Evolutionary conservation across 345 rosid species (phyloP).

Genomic region (Populus pruinosa): DNA sequence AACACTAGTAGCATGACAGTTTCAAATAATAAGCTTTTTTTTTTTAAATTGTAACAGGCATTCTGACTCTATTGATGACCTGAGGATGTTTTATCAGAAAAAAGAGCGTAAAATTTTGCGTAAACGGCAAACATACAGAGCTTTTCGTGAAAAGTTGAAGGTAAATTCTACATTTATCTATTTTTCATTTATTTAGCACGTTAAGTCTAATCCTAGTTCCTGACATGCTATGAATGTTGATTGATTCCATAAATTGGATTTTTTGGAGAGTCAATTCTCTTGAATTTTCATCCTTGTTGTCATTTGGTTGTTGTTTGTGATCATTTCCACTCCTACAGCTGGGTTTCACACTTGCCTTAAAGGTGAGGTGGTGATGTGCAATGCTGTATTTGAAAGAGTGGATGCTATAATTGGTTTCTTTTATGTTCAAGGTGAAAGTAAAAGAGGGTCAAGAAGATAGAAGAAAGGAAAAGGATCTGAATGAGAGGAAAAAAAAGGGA

Average conservation of each 20-base stretch:
- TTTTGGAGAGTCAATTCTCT: too few relatives aligned
- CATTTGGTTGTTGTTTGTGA: too few relatives aligned
- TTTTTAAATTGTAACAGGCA: slow-evolving; percentile 44
- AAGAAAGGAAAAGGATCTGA: background rate
- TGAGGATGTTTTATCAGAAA: slow-evolving; percentile 55
- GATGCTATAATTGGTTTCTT: background rate
- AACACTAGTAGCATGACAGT: background rate
- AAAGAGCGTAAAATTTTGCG: slow-evolving; percentile 60
- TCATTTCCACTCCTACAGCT: background rate
- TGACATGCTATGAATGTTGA: too few relatives aligned
- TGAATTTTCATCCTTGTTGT: too few relatives aligned
- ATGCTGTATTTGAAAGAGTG: background rate
- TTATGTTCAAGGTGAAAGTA: background rate
- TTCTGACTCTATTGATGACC: slow-evolving; percentile 89
- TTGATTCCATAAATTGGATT: too few relatives aligned
- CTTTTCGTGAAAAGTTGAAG: slow-evolving; percentile 54
- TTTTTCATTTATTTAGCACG: background rate
- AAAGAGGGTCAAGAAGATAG: background rate
- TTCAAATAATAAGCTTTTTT: slow-evolving; percentile 4
- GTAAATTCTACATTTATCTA: slow-evolving; percentile 31
- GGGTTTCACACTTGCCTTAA: background rate
- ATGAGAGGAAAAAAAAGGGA: background rate
- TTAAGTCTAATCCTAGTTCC: background rate
- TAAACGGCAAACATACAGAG: slow-evolving; percentile 49
- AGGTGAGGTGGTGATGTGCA: background rate